phyloP scores from a whole-genome alignment of 768 basidiomycete species.

The Suillus plorans region DNA sequence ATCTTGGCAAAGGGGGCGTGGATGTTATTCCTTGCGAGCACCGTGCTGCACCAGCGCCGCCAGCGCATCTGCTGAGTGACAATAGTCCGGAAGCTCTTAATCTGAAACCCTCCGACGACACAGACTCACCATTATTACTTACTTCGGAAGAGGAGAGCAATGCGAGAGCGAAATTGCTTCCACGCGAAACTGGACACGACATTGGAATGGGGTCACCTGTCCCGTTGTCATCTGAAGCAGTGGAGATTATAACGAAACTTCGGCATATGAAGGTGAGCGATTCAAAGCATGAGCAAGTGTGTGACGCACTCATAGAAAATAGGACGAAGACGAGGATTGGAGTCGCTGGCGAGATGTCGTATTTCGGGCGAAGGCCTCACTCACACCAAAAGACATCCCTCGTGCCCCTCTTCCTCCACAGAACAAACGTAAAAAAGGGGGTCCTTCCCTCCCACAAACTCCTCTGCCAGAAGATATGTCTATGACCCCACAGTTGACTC shows the following conservation, averaged over 20 bases:
- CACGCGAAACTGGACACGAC: conserved; percentile 83
- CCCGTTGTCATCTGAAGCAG: conserved; percentile 72
- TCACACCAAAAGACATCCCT: conserved; percentile 36
- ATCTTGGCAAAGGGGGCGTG: conserved; percentile 77
- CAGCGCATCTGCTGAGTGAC: conserved; percentile 32
- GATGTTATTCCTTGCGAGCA: conserved; percentile 69
- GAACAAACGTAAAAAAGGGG: conserved; percentile 60
- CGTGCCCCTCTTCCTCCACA: conserved; percentile 53
- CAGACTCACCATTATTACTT: background rate
- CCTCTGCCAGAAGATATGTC: background rate
- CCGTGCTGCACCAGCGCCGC: conserved; percentile 61
- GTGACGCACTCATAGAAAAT: conserved; percentile 5
- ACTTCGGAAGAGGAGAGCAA: conserved; percentile 6
- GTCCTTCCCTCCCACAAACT: conserved; percentile 17
- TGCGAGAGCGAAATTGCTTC: conserved; percentile 48
- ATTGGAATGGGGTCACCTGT: conserved; percentile 89
- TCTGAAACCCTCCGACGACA: background rate
- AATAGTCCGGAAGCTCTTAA: conserved; percentile 50
- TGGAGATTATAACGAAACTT: conserved; percentile 72
- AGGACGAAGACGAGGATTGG: conserved; percentile 91
- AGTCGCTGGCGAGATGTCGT: conserved; percentile 85
- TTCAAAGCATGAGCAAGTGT: background rate
- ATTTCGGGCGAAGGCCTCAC: conserved; percentile 69
- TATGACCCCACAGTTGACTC: conserved; percentile 36
- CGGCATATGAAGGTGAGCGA: conserved; percentile 75